Base-by-base conservation (phyloP, 2,329 filamentous ascomycete genomes). In the Exophiala lecanii-corni region DNA sequence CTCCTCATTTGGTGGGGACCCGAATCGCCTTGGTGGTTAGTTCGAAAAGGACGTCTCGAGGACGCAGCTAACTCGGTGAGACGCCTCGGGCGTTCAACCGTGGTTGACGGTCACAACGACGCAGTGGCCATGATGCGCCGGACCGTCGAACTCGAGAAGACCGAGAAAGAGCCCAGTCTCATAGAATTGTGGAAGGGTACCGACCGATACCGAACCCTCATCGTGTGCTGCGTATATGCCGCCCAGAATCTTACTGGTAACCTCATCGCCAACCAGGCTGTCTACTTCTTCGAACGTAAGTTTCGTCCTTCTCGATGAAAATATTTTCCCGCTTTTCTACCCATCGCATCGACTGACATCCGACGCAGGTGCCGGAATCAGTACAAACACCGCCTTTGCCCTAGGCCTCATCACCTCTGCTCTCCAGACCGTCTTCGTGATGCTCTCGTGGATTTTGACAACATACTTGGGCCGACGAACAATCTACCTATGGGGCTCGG, bases 371-470 rank as follows among this genome's bases (percentile, higher is more conserved):
- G 81, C 81, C 41, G 78, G 79, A 40, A 74, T 84, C 53, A 45
- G 45, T 1, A 62, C 59, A 3, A 64, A 80, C 53, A 71, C 66
- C 19, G 74, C 80, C 3, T 83, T 83, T 57, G 73, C 72, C 28
- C 67, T 83, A 10, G 76, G 76, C 61, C 73, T 84, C 19, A 82
- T 82, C 61, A 82, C 75, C 39, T 82, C 80, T 0, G 75, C 71
- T 36, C 76, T 84, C 2, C 76, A 81, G 58, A 67, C 62, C 61
- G 62, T 84, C 59, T 71, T 80, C 47, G 77, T 81, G 59, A 81
- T 81, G 73, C 67, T 80, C 31, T 84, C 79, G 44, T 84, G 81
- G 81, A 63, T 82, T 42, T 72, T 84, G 36, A 83, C 77, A 10
- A 73, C 74, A 1, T 82, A 79, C 62, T 68, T 79, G 39, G 78